A percentile compares a stretch with the other conserved stretches of the same genome.
phyloP scores from a whole-genome alignment of 2,329 filamentous ascomycete genomes.

The Chaetothyriales sp. region DNA sequence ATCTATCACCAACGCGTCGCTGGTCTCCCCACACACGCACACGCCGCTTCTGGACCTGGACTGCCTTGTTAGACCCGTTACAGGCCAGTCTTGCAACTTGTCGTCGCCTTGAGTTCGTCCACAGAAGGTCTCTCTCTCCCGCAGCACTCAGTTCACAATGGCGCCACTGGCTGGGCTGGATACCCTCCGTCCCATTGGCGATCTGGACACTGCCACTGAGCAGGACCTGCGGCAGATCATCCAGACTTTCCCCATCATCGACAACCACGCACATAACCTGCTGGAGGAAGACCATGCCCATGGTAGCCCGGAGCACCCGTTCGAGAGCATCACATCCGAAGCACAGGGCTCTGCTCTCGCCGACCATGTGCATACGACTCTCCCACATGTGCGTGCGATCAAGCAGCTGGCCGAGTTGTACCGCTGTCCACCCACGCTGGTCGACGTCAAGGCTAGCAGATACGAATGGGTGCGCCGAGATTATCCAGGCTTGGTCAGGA shows the following conservation, averaged over 20 bases:
- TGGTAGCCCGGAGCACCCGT: constrained; percentile 25
- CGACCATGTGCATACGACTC: constrained; percentile 42
- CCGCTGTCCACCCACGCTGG: constrained; percentile 48
- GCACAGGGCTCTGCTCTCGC: constrained; percentile 51
- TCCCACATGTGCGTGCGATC: constrained; percentile 56
- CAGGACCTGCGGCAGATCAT: constrained; percentile 24
- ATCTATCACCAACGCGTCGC: too few species aligned
- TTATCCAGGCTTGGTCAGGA: constrained; percentile 42
- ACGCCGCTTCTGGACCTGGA: too few species aligned
- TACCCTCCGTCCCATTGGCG: constrained; percentile 12
- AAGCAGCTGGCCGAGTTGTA: constrained; percentile 53
- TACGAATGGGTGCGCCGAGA: constrained; percentile 33
- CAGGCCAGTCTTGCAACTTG: too few species aligned
- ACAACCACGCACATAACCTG: constrained; percentile 35
- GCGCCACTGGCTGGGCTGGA: constrained; percentile 20
- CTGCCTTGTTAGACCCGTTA: too few species aligned
- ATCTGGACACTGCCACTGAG: constrained; percentile 16
- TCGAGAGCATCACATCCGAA: constrained; percentile 55
- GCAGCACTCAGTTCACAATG: constrained; percentile 4
- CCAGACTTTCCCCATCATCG: constrained; percentile 29
- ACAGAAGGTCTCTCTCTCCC: too few species aligned
- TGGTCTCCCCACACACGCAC: too few species aligned
- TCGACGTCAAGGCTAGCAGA: constrained; percentile 37
- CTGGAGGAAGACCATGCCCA: constrained; percentile 22
- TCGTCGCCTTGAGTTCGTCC: too few species aligned